Evolutionary conservation across 805 yeast species (phyloP), one percentile per base, ranked within the genome.

Genomic region (Candida palmyrensis): DNA sequence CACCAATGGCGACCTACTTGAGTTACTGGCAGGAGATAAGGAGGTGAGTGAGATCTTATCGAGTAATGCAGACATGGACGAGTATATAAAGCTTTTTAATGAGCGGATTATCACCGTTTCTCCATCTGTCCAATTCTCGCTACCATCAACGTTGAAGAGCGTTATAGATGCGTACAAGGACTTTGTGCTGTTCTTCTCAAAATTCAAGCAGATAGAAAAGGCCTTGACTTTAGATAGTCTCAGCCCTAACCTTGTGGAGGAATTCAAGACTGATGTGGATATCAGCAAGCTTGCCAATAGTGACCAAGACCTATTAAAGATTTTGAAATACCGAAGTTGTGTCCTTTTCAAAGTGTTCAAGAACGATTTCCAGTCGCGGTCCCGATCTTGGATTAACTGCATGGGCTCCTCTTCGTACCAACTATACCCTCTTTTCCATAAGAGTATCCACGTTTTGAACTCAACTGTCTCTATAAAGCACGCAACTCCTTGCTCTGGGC

Each of bases 401-500:
- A 52, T 62, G 58, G 55, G 53, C 25, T 43, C 53, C 10, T 45
- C 66, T 1, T 49, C 63, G 5, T 63, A 62, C 35, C 69, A 66
- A 33, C 46, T 66, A 9, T 63, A 65, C 30, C 73, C 73, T 0
- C 49, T 63, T 4, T 65, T 62, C 26, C 96, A 90, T 51, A 95
- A 87, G 48, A 82, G 75, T 45, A 76, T 94, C 19, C 75, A 83
- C 5, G 75, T 87, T 10, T 62, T 90, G 16, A 86, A 82, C 48
- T 83, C 95, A 1, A 75, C 86, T 61, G 90, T 88, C 1, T 83
- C 90, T 3, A 75, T 79, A 6, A 82, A 80, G 46, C 82, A 86
- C 25, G 83, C 94, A 0, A 87, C 95, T 0, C 97, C 97, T 0
- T 92, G 98, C 49, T 66, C 79, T 25, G 97, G 97, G 0, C 98